These are phyloP conservation scores for Macroventuria anomochaeta DNA, from an alignment of 2,329 filamentous ascomycete species.

Conservation along the genomic window DNA sequence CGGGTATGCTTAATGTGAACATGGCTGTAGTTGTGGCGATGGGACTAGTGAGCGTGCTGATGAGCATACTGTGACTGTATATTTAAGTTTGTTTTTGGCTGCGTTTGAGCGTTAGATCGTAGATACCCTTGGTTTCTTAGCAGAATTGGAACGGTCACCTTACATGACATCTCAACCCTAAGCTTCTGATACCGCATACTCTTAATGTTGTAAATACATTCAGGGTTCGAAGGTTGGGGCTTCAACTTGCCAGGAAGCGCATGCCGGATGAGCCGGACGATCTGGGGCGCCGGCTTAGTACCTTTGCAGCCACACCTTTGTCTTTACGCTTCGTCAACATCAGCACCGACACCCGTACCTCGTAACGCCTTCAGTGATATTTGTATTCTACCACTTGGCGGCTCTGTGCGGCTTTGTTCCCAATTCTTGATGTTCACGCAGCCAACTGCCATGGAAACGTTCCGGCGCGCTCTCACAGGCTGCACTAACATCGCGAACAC, in stretches of 20 bases:
- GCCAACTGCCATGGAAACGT: neutral
- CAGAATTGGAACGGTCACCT: neutral
- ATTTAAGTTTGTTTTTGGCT: neutral
- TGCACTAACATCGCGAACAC: neutral
- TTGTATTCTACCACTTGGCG: too few species aligned
- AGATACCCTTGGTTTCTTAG: constrained; percentile 4
- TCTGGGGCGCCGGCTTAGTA: too few species aligned
- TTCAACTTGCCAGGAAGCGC: too few species aligned
- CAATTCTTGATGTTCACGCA: neutral
- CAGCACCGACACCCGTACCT: too few species aligned
- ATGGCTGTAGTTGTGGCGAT: constrained; percentile 14
- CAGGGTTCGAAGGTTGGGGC: too few species aligned
- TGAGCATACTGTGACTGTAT: constrained; percentile 2
- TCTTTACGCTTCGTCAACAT: too few species aligned
- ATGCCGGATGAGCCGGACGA: too few species aligned
- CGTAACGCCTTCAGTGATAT: neutral
- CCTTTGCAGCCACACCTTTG: too few species aligned
- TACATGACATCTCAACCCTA: too few species aligned
- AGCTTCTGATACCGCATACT: too few species aligned
- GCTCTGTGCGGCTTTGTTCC: too few species aligned
- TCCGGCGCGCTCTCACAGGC: neutral
- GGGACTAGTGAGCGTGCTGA: constrained; percentile 7
- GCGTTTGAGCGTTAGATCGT: constrained; percentile 1
- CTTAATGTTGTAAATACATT: neutral
- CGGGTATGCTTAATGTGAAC: constrained; percentile 6